These are phyloP conservation scores for Tetrahymena malaccensis DNA, from an alignment of 73 alveolate genomes.

Conservation along the genomic window DNA sequence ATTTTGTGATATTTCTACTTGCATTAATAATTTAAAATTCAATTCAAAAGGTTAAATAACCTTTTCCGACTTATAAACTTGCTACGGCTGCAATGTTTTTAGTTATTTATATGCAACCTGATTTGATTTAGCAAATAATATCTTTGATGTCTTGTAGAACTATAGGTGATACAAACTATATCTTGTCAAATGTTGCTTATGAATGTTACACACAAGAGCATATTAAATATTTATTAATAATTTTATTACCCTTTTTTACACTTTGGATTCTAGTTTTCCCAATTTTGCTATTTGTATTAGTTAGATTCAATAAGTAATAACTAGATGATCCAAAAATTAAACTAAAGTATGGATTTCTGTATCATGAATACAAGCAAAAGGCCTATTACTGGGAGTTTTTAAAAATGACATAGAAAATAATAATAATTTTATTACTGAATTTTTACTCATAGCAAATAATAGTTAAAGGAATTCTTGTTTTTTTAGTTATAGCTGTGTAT, in stretches of 20 bases:
- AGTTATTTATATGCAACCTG: neutral
- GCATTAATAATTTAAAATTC: neutral
- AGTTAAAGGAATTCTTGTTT: neutral
- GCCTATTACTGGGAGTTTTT: conserved; percentile 22
- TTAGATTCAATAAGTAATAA: neutral
- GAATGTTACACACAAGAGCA: conserved; percentile 11
- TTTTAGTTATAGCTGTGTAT: neutral
- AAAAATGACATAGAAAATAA: conserved; percentile 3
- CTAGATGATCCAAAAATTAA: neutral
- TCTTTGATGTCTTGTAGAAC: conserved; percentile 9
- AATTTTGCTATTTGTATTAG: neutral
- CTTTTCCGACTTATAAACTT: neutral
- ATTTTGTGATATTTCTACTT: neutral
- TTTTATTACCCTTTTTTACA: conserved; percentile 7
- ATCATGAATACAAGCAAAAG: conserved; percentile 8
- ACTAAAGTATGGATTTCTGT: conserved; percentile 16
- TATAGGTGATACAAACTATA: neutral
- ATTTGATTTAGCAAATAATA: neutral
- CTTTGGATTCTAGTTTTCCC: conserved; percentile 18
- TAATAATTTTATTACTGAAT: neutral
- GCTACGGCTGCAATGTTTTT: neutral
- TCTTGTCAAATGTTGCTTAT: neutral
- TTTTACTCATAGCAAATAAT: neutral
- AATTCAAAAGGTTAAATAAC: neutral
- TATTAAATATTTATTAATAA: neutral